Percentiles rank a stretch among this genome's conserved stretches.
These are phyloP conservation scores for Wickerhamomyces subpelliculosus DNA, from an alignment of 805 yeast genomes.

Conservation along the genomic window DNA sequence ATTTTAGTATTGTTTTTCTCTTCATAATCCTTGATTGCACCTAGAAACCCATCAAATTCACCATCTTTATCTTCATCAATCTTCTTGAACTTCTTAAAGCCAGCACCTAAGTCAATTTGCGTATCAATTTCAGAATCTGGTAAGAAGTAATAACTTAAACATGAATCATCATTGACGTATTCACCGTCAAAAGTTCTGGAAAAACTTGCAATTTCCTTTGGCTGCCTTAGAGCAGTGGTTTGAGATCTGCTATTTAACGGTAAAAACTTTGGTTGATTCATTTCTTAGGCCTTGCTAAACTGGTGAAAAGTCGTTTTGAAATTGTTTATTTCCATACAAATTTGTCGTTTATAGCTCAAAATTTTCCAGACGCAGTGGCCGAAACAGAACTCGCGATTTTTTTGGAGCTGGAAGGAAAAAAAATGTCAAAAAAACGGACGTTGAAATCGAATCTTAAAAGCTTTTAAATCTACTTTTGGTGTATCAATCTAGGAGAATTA, in stretches of 20 bases:
- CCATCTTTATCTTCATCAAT: slow-evolving; percentile 53
- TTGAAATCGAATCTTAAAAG: neutral
- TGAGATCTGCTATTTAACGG: slow-evolving; percentile 41
- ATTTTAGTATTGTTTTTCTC: slow-evolving; percentile 32
- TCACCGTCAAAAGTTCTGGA: slow-evolving; percentile 56
- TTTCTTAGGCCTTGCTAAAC: neutral
- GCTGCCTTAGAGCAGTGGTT: slow-evolving; percentile 72
- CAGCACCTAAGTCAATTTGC: slow-evolving; percentile 55
- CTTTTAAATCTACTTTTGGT: neutral
- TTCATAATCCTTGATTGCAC: slow-evolving; percentile 53
- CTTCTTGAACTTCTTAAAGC: slow-evolving; percentile 50
- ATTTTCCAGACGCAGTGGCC: neutral
- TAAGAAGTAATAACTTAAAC: slow-evolving; percentile 68
- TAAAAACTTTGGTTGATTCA: slow-evolving; percentile 5
- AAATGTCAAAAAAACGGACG: neutral
- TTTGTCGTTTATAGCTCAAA: neutral
- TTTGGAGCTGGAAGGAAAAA: neutral
- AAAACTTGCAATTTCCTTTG: slow-evolving; percentile 70
- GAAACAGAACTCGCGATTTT: neutral
- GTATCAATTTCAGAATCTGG: slow-evolving; percentile 69
- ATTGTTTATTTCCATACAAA: too few relatives aligned
- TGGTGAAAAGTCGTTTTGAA: too few relatives aligned
- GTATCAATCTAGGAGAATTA: slow-evolving; percentile 1
- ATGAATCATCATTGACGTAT: slow-evolving; percentile 42
- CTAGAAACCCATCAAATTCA: slow-evolving; percentile 50